phyloP scores from a whole-genome alignment of 352 stramenopile genomes.

The Globisporangium nunn region DNA sequence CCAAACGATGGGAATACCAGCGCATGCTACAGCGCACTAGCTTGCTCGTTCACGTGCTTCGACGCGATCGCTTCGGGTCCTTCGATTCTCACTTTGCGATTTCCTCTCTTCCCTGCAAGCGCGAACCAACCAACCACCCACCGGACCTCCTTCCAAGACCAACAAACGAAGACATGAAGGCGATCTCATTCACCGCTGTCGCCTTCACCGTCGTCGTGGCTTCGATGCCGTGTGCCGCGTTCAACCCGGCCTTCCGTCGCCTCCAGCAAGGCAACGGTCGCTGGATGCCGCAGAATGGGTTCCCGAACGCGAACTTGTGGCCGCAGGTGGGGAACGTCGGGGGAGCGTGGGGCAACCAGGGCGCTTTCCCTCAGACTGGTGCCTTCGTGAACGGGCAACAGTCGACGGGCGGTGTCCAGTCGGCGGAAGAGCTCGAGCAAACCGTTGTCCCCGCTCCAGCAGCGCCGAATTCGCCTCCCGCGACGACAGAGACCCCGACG shows the following conservation, averaged over 20 bases:
- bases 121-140: not conserved
- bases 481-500: not conserved
- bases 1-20: too few species aligned
- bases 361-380: conserved; percentile 7
- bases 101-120: conserved; percentile 11
- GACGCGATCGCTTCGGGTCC: not conserved
- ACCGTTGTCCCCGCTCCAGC: not conserved
- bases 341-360: conserved; percentile 10
- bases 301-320: conserved; percentile 13
- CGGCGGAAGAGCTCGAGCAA: conserved; percentile 2
- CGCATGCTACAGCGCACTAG: too few species aligned
- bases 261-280: conserved; percentile 7
- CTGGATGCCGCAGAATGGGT: too few species aligned
- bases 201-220: too few species aligned
- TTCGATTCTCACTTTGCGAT: conserved; percentile 21
- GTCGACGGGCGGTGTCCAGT: not conserved
- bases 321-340: conserved; percentile 20
- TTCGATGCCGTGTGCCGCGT: not conserved
- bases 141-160: not conserved
- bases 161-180: conserved; percentile 18
- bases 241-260: conserved; percentile 14
- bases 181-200: not conserved
- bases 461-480: not conserved
- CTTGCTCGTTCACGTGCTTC: too few species aligned
- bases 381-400: too few species aligned